Conservation (phyloP, 805 yeast species). For the Lipomyces mesembrius region DNA sequence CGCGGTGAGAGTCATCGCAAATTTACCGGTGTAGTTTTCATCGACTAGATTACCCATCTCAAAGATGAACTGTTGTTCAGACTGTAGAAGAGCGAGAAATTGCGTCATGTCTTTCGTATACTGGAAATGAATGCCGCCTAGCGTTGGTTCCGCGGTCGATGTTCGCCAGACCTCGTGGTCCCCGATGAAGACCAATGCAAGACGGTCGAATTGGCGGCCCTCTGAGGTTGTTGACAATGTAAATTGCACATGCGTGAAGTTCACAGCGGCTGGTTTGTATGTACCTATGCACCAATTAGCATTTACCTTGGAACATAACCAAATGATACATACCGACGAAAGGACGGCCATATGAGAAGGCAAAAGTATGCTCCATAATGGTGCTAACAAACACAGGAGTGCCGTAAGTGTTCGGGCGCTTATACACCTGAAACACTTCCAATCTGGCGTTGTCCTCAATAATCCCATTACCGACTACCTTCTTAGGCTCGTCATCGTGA, state of each 20-base stretch:
- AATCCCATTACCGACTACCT: not conserved
- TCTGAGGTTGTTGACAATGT: constrained; percentile 43
- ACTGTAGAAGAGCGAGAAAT: constrained; percentile 56
- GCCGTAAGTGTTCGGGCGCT: constrained; percentile 23
- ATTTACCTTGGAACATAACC: not conserved
- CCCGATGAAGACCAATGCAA: constrained; percentile 47
- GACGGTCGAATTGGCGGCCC: constrained; percentile 49
- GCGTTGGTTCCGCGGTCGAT: constrained; percentile 79
- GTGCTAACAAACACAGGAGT: constrained; percentile 28
- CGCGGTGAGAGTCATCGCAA: constrained; percentile 58
- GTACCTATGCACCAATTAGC: constrained; percentile 33
- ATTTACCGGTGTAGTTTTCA: constrained; percentile 62
- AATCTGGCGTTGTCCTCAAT: constrained; percentile 14
- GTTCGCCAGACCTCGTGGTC: constrained; percentile 81
- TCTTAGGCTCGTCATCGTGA: not conserved
- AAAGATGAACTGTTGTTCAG: constrained; percentile 51
- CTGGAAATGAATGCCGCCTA: constrained; percentile 55
- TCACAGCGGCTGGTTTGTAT: constrained; percentile 44
- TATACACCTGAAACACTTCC: constrained; percentile 41
- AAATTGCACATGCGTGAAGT: constrained; percentile 47
- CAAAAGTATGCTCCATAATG: constrained; percentile 43
- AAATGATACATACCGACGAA: constrained; percentile 28
- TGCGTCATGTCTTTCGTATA: constrained; percentile 67
- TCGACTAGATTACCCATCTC: constrained; percentile 66
- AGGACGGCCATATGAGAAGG: constrained; percentile 46